These are phyloP conservation scores for Russula sp. DNA, from an alignment of 768 basidiomycete genomes.

Conservation along the genomic window DNA sequence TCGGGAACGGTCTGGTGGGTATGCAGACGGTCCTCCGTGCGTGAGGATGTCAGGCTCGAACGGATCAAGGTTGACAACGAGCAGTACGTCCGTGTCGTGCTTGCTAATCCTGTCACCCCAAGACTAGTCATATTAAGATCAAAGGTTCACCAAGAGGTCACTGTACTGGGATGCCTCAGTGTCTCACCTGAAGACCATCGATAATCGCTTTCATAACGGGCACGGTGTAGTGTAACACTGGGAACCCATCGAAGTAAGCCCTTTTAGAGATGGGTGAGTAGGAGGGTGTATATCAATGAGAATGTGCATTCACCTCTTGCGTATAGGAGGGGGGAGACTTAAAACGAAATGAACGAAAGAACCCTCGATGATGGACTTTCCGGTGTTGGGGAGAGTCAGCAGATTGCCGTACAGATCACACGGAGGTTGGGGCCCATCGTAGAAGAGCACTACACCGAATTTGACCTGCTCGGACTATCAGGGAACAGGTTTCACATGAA, in stretches of 20 bases:
- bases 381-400: conserved; percentile 34
- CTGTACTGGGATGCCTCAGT: neutral
- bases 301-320: conserved; percentile 16
- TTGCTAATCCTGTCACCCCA: conserved; percentile 37
- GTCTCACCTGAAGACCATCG: neutral
- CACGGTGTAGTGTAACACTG: conserved; percentile 1
- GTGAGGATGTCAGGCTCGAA: conserved; percentile 13
- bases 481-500: conserved; percentile 30
- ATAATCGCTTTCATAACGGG: neutral
- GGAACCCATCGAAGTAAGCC: neutral
- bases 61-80: conserved; percentile 34
- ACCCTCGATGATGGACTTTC: conserved; percentile 32
- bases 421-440: conserved; percentile 45
- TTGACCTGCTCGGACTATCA: conserved; percentile 1
- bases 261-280: conserved; percentile 11
- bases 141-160: no score
- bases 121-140: conserved; percentile 31
- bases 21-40: conserved; percentile 19
- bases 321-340: conserved; percentile 27
- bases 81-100: conserved; percentile 34
- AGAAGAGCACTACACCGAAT: conserved; percentile 37
- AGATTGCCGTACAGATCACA: conserved; percentile 43
- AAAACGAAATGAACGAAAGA: conserved; percentile 34
- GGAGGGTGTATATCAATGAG: neutral
- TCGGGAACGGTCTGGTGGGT: conserved; percentile 22